Evolutionary conservation across 345 rosid genomes (phyloP).

Genomic region (Anacardium occidentale): DNA sequence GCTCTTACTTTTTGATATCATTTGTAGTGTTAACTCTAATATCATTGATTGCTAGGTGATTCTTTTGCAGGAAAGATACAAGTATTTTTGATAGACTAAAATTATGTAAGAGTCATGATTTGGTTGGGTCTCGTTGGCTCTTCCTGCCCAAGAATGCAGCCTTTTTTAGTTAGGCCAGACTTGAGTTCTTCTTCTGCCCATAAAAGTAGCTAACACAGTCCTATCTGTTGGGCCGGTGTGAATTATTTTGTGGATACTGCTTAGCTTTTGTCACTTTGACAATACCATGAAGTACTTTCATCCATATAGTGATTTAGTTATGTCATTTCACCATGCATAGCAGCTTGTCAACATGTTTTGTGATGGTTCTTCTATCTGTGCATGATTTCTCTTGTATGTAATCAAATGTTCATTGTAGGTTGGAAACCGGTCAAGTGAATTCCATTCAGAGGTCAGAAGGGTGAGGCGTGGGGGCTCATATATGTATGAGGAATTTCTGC

Average conservation of each 20-base stretch:
- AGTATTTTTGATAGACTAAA: not conserved
- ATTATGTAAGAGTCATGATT: not conserved
- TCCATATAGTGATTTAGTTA: not conserved
- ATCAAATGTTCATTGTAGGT: slow-evolving; percentile 44
- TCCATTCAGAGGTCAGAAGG: slow-evolving; percentile 97
- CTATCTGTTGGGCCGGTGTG: not conserved
- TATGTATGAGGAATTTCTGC: slow-evolving; percentile 99
- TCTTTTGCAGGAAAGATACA: slow-evolving; percentile 18
- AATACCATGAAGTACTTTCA: not conserved
- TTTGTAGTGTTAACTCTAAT: slow-evolving; percentile 9
- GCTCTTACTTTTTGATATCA: not conserved
- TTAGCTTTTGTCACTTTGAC: not conserved
- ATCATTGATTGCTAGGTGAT: slow-evolving; percentile 9
- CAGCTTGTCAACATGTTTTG: not conserved
- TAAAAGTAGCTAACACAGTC: not conserved
- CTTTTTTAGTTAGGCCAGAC: not conserved
- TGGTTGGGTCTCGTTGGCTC: slow-evolving; percentile 24
- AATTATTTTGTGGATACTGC: not conserved
- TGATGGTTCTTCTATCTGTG: not conserved
- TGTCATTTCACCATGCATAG: not conserved
- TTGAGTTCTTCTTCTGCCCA: slow-evolving; percentile 6
- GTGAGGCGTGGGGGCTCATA: slow-evolving; percentile 98
- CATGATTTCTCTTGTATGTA: not conserved
- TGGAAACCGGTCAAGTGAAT: slow-evolving; percentile 97
- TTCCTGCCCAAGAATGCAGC: not conserved